phyloP scores from a whole-genome alignment of 176 grass and related monocot genomes.

The Rhynchospora pubera region DNA sequence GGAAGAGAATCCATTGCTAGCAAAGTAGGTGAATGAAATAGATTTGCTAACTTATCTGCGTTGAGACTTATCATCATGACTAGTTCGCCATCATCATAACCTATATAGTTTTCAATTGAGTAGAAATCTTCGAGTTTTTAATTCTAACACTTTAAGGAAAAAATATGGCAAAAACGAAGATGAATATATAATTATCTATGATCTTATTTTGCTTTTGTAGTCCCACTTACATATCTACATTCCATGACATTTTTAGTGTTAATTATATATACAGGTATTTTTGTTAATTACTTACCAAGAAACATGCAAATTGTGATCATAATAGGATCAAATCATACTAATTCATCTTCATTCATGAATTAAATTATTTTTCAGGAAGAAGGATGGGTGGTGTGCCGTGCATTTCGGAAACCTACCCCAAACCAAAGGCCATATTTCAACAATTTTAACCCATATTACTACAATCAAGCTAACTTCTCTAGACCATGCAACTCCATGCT shows the following conservation, averaged over 20 bases:
- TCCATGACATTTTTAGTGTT: not conserved
- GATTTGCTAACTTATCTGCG: not conserved
- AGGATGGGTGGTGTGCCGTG: conserved; percentile 96
- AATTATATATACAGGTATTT: not conserved
- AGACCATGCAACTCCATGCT: conserved; percentile 22
- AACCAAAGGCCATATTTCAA: conserved; percentile 42
- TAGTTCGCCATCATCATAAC: not conserved
- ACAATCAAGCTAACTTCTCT: conserved; percentile 8
- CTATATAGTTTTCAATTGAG: conserved; percentile 1
- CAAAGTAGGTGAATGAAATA: not conserved
- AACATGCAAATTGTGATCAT: not conserved
- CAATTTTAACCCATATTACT: conserved; percentile 28
- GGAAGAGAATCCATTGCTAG: not conserved
- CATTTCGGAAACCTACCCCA: conserved; percentile 49
- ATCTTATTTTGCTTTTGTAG: not conserved
- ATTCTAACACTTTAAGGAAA: not conserved
- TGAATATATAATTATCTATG: not conserved
- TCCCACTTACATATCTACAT: not conserved
- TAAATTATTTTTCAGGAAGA: conserved; percentile 49
- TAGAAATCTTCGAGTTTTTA: not conserved
- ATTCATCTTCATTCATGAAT: not conserved
- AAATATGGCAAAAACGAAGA: not conserved
- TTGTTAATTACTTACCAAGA: not conserved
- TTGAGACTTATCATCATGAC: not conserved
- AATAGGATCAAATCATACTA: not conserved